phyloP scores from a whole-genome alignment of 257 asterid genomes.

The Oldenlandia corymbosa region DNA sequence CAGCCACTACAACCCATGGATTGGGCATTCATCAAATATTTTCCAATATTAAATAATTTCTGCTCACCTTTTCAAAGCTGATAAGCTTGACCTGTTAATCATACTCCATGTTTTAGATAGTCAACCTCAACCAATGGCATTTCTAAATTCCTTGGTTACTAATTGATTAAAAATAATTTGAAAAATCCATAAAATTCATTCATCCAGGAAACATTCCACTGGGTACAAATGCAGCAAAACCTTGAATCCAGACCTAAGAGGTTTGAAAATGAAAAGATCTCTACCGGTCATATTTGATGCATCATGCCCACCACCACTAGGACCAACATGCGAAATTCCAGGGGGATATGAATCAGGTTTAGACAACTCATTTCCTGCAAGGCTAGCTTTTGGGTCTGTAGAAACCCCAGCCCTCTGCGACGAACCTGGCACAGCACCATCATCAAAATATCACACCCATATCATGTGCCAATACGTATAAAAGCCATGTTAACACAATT shows the following conservation, averaged over 20 bases:
- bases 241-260: not conserved
- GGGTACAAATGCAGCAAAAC: not conserved
- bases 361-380: constrained; percentile 57
- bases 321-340: constrained; percentile 44
- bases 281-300: constrained; percentile 40
- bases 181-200: no score
- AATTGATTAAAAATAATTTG: no score
- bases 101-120: not conserved
- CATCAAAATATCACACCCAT: not conserved
- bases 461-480: not conserved
- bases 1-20: no score
- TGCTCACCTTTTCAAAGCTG: not conserved
- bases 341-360: constrained; percentile 56
- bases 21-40: no score
- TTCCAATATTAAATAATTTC: not conserved
- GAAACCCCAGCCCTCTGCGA: constrained; percentile 48
- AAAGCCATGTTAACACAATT: constrained; percentile 1
- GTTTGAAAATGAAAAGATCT: constrained; percentile 11
- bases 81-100: not conserved
- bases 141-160: not conserved
- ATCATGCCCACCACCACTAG: constrained; percentile 61
- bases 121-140: not conserved
- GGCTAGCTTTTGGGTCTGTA: constrained; percentile 51
- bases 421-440: constrained; percentile 39
- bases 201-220: not conserved